Evolutionary conservation across 345 rosid species (phyloP).

Genomic region (Bretschneidera sinensis): DNA sequence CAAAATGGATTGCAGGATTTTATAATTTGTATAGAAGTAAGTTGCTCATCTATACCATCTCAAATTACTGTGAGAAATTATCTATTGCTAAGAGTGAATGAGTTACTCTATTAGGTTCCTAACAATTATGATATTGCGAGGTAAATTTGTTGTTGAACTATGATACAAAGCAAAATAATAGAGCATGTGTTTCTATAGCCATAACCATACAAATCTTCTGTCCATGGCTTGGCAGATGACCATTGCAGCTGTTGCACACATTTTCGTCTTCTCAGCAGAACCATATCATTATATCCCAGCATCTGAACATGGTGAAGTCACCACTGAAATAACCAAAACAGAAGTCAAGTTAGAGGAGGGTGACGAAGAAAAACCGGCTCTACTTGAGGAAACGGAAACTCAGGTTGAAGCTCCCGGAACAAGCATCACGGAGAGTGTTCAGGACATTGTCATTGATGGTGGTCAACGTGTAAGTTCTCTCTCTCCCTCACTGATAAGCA

Average conservation of each 20-base stretch:
- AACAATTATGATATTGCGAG: too few species aligned
- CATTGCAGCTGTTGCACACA: conserved; percentile 74
- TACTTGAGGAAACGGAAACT: conserved; percentile 42
- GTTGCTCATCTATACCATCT: conserved; percentile 9
- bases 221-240: conserved; percentile 54
- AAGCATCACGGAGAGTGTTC: conserved; percentile 70
- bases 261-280: conserved; percentile 63
- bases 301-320: conserved; percentile 29
- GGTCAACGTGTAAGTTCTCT: conserved; percentile 54
- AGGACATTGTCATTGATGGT: conserved; percentile 77
- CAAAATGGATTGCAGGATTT: conserved; percentile 68
- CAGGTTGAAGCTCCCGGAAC: conserved; percentile 74
- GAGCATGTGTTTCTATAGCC: too few species aligned
- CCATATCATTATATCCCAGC: conserved; percentile 47
- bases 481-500: neutral
- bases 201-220: neutral
- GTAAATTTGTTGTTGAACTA: too few species aligned
- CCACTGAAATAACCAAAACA: conserved; percentile 38
- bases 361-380: conserved; percentile 19
- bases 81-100: too few species aligned
- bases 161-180: neutral
- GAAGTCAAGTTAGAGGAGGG: conserved; percentile 34
- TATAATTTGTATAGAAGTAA: conserved; percentile 78
- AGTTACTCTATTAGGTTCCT: too few species aligned
- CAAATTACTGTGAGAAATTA: too few species aligned